Base-by-base conservation (phyloP, 2,329 filamentous ascomycete genomes). In the Neofusicoccum laricinum region DNA sequence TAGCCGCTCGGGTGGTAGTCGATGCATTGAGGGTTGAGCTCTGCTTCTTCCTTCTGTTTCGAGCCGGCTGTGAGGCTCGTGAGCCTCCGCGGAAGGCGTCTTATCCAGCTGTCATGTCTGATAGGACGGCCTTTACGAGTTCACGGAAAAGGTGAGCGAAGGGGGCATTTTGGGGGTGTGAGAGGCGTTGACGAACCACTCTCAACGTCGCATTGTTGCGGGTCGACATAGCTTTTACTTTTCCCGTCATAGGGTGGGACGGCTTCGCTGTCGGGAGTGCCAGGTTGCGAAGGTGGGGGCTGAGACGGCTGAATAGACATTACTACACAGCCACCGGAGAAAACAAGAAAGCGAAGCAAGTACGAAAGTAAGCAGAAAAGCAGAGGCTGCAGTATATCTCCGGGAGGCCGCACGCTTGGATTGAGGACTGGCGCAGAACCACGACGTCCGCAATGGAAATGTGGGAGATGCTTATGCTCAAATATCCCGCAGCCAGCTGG, bases 1-100 rank as follows among this genome's bases (percentile, higher is more conserved):
- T 71, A 71, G 7, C 70, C 70, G 19, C 15, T 2, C 2, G 50
- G 32, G 25, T 64, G 62, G 4, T 58, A 64, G 34, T 64, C 62
- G 17, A 64, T 64, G 43, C 19, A 25, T n/a, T 59, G 15, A 6
- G 55, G 55, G 3, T 8, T 14, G n/a, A 17, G 17, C 12, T 43
- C 38, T n/a, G 45, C 32, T 8, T 40, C 17, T 10, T 58, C 38
- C 11, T 40, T 17, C 40, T 38, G 6, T 38, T 58, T 38, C 25
- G 25, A 30, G 25, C 25, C 25, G 25, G 7, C 7, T 30, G 25
- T 30, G 7, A 30, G 25, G 25, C 7, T 30, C 1, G 25, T 30
- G 25, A 30, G 25, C 25, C 25, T 30, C 25, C 25, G 25, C 25
- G 25, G 25, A 30, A 30, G 25, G 25, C 25, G 25, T 30, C 25